phyloP scores from a whole-genome alignment of 139 green algal genomes.

The Monoraphidium neglectum region DNA sequence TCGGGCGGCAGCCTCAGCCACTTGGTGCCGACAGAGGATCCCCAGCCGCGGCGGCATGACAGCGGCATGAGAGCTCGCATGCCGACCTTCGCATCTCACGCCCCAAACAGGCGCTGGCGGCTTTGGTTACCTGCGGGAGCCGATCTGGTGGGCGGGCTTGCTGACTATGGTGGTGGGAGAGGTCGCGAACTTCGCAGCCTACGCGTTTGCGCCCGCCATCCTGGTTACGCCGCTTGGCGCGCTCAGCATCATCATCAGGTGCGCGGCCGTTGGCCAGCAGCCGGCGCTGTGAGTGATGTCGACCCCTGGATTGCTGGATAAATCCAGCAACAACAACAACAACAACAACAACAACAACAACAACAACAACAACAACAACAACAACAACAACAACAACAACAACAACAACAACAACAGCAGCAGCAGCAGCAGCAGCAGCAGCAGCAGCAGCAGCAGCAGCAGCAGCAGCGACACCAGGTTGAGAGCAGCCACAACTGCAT shows the following conservation, averaged over 20 bases:
- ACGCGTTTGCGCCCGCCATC: constrained; percentile 96
- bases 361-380: no score
- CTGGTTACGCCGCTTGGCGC: constrained; percentile 93
- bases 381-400: no score
- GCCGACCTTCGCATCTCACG: no score
- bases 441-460: background rate
- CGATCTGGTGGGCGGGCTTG: constrained; percentile 96
- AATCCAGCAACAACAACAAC: no score
- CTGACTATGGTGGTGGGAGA: constrained; percentile 93
- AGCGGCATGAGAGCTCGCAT: no score
- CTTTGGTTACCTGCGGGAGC: constrained; percentile 92
- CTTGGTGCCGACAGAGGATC: no score
- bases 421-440: background rate
- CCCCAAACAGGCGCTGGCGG: constrained; percentile 82
- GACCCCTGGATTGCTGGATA: no score
- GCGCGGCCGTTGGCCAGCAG: background rate
- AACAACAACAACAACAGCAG: background rate
- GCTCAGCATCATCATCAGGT: constrained; percentile 92
- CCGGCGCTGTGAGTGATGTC: background rate
- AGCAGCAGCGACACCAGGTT: background rate
- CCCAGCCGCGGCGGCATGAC: no score
- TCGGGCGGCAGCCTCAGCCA: no score
- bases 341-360: no score
- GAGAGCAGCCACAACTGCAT: background rate
- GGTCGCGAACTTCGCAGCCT: constrained; percentile 95